These are phyloP conservation scores for Colletotrichum sp. DNA, from an alignment of 2,329 filamentous ascomycete species.

Conservation along the genomic window DNA sequence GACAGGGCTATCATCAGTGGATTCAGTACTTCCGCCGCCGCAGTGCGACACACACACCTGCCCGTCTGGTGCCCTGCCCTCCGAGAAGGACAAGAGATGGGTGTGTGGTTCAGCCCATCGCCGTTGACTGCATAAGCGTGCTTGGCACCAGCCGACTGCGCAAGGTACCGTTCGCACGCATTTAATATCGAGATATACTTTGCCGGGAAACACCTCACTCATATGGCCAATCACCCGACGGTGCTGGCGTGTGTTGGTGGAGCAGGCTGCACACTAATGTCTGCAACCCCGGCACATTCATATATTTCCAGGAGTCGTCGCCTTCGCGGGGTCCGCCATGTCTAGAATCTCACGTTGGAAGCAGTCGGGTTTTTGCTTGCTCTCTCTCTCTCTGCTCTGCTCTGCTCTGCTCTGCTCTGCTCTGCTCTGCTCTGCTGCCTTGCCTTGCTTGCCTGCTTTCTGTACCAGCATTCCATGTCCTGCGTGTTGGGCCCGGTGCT, in stretches of 20 bases:
- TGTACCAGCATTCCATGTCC: not conserved
- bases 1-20: not conserved
- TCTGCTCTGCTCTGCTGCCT: not conserved
- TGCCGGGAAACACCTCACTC: not conserved
- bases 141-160: not conserved
- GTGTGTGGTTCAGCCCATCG: slow-evolving; percentile 1
- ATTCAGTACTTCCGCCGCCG: not conserved
- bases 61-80: slow-evolving; percentile 1
- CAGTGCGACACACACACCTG: not conserved
- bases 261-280: not conserved
- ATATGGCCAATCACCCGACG: not conserved
- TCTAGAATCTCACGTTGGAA: slow-evolving; percentile 16
- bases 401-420: not conserved
- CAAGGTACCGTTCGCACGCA: not conserved
- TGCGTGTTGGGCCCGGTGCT: not conserved
- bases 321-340: slow-evolving; percentile 12
- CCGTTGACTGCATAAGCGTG: not conserved
- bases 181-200: not conserved
- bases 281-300: slow-evolving; percentile 3
- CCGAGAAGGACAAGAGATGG: not conserved
- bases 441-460: not conserved
- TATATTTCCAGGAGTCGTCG: slow-evolving; percentile 15
- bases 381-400: not conserved
- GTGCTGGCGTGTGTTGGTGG: not conserved
- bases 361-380: not conserved